phyloP scores from a whole-genome alignment of 139 green algal species.

The Eudorina sp. region DNA sequence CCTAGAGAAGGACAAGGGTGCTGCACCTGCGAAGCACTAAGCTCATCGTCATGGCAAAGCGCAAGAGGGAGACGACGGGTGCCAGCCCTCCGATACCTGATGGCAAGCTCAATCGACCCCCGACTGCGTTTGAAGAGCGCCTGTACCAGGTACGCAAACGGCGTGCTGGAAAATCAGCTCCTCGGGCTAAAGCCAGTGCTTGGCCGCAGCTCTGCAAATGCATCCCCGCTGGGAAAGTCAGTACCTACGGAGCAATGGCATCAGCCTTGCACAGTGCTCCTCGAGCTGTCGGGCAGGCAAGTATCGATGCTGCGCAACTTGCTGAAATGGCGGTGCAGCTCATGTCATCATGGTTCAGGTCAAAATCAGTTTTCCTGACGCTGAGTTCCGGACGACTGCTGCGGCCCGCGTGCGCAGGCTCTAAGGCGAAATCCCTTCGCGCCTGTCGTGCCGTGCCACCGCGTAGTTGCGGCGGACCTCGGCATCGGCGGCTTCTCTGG shows the following conservation, averaged over 20 bases:
- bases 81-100: no score
- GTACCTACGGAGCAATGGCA: slow-evolving; percentile 81
- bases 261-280: slow-evolving; percentile 67
- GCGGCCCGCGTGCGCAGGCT: slow-evolving; percentile 60
- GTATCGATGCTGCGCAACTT: no score
- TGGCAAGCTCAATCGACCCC: slow-evolving; percentile 45
- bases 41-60: not conserved
- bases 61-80: not conserved
- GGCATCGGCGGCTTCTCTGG: slow-evolving; percentile 85
- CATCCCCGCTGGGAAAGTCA: slow-evolving; percentile 80
- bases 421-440: slow-evolving; percentile 84
- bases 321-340: no score
- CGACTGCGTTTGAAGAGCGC: slow-evolving; percentile 71
- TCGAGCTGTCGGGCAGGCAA: slow-evolving; percentile 80
- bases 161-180: not conserved
- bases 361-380: no score
- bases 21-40: slow-evolving; percentile 46
- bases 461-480: slow-evolving; percentile 76
- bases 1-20: slow-evolving; percentile 39
- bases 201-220: slow-evolving; percentile 66
- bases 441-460: slow-evolving; percentile 83
- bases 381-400: no score
- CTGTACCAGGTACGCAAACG: slow-evolving; percentile 63
- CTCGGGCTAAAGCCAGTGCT: not conserved
- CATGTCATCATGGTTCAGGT: no score